Conservation (phyloP, 2,329 filamentous ascomycete genomes). For the Beauveria sp. region DNA sequence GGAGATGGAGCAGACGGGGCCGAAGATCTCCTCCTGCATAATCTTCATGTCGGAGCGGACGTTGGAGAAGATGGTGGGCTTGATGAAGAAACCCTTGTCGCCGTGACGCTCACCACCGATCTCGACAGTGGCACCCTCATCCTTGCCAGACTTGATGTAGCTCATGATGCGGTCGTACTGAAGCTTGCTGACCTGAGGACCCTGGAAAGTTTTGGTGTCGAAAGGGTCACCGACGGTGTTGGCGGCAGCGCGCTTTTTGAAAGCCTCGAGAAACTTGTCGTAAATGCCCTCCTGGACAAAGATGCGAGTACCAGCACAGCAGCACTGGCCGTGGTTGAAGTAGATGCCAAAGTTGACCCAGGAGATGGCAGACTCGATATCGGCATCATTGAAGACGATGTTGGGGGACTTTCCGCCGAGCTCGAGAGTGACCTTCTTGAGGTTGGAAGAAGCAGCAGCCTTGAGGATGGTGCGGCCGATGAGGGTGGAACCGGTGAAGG, state of each 20-base stretch:
- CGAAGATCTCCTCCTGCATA: conserved; percentile 82
- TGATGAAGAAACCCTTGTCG: conserved; percentile 73
- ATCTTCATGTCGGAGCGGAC: conserved; percentile 77
- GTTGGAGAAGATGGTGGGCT: conserved; percentile 78
- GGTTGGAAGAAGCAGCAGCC: conserved; percentile 62
- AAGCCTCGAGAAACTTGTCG: conserved; percentile 70
- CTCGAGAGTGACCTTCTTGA: conserved; percentile 72
- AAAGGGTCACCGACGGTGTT: conserved; percentile 78
- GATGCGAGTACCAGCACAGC: conserved; percentile 68
- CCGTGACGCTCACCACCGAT: conserved; percentile 45
- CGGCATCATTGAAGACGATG: conserved; percentile 66
- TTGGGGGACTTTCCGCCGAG: conserved; percentile 70
- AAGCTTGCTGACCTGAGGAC: conserved; percentile 70
- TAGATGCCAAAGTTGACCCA: conserved; percentile 64
- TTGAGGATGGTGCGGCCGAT: conserved; percentile 68
- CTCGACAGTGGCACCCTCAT: conserved; percentile 50
- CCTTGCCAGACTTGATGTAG: conserved; percentile 58
- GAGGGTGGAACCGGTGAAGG: conserved; percentile 66
- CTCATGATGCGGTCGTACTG: conserved; percentile 81
- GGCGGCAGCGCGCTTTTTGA: conserved; percentile 62
- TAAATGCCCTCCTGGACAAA: conserved; percentile 78
- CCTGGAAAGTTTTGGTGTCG: conserved; percentile 68
- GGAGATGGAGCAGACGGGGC: conserved; percentile 70
- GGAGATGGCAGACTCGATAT: conserved; percentile 63
- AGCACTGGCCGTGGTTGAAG: conserved; percentile 53